A percentile compares a stretch with the other conserved stretches of the same genome.
Evolutionary conservation across 225 moss, liverwort and hornwort species (phyloP).

Genomic region (Takakia lepidozioides): DNA sequence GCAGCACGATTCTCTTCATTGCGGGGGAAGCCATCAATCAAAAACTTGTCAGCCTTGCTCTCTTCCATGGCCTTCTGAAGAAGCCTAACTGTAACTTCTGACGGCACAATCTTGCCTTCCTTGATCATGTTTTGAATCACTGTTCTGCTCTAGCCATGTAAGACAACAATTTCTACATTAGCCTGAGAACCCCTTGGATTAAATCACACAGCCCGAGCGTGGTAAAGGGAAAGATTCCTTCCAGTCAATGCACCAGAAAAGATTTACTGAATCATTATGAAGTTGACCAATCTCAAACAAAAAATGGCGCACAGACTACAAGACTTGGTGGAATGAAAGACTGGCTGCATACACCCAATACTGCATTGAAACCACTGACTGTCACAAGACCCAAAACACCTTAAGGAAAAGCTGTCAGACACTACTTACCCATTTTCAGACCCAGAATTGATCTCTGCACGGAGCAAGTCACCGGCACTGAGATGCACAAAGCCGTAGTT

Average conservation of each 20-base stretch:
- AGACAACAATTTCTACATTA: too few relatives aligned
- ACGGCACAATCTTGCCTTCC: slow-evolving; percentile 54
- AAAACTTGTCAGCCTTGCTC: slow-evolving; percentile 32
- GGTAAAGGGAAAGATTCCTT: not conserved
- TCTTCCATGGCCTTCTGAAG: slow-evolving; percentile 42
- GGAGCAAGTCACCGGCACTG: slow-evolving; percentile 48
- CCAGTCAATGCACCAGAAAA: too few relatives aligned
- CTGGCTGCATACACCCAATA: not conserved
- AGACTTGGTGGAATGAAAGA: too few relatives aligned
- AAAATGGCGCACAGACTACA: too few relatives aligned
- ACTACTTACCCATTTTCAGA: slow-evolving; percentile 37
- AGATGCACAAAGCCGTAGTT: slow-evolving; percentile 47
- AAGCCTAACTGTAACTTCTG: slow-evolving; percentile 50
- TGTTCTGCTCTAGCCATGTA: slow-evolving; percentile 15
- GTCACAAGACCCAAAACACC: too few relatives aligned
- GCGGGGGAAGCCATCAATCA: slow-evolving; percentile 59
- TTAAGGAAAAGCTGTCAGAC: not conserved
- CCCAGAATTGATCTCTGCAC: slow-evolving; percentile 52
- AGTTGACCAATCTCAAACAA: too few relatives aligned
- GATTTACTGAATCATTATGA: too few relatives aligned
- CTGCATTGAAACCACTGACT: not conserved
- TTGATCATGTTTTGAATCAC: slow-evolving; percentile 53
- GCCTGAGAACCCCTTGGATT: not conserved
- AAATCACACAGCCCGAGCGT: not conserved
- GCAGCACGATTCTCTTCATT: slow-evolving; percentile 55